Percentiles rank a stretch among this genome's conserved stretches.
phyloP scores from a whole-genome alignment of 441 rosid species.

The Populus hybrid region DNA sequence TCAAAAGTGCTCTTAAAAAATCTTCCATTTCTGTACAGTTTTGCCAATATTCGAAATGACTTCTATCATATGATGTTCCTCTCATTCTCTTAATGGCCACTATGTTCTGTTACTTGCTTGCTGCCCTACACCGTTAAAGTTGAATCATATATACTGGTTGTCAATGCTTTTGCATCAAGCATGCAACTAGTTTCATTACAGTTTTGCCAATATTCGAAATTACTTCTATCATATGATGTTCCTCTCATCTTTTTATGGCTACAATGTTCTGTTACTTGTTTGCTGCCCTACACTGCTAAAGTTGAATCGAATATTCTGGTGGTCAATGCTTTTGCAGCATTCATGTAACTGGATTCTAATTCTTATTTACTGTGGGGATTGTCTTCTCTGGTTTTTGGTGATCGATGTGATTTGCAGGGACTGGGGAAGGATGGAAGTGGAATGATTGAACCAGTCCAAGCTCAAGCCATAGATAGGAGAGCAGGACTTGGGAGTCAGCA shows the following conservation, averaged over 20 bases:
- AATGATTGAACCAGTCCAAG: constrained; percentile 90
- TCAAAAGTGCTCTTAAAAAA: neutral
- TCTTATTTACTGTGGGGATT: constrained; percentile 9
- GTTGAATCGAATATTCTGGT: constrained; percentile 1
- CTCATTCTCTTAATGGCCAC: no score
- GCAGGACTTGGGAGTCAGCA: constrained; percentile 95
- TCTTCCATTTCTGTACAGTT: neutral
- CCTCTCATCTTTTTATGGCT: neutral
- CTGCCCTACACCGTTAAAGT: neutral
- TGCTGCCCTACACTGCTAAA: neutral
- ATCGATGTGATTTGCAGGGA: constrained; percentile 54
- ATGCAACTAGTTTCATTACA: constrained; percentile 11
- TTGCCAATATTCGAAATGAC: neutral
- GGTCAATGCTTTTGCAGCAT: constrained; percentile 8
- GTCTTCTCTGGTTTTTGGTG: constrained; percentile 13
- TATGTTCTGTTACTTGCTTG: neutral
- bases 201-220: neutral
- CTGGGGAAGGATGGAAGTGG: constrained; percentile 96
- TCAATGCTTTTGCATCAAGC: constrained; percentile 2
- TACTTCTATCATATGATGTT: neutral
- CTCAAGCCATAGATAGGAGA: constrained; percentile 68
- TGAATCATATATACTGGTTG: neutral
- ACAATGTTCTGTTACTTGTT: neutral
- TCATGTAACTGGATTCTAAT: constrained; percentile 26
- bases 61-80: neutral